These are phyloP conservation scores for Amphirosellinia nigrospora DNA, from an alignment of 495 filamentous ascomycete genomes.

Conservation along the genomic window DNA sequence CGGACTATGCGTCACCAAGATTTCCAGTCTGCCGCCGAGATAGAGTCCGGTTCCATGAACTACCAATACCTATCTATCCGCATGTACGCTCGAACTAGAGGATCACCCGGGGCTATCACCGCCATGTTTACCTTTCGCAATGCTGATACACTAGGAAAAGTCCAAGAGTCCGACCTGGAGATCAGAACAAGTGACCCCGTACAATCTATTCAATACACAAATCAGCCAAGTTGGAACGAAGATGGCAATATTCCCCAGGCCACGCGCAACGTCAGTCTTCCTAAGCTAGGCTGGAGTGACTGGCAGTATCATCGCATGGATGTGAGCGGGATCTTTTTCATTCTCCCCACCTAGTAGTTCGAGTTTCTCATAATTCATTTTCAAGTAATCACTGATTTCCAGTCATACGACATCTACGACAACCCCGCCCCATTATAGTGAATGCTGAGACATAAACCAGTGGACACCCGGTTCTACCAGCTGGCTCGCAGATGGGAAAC, in stretches of 20 bases:
- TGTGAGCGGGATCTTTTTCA: not conserved
- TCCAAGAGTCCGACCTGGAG: conserved; percentile 80
- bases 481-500: conserved; percentile 69
- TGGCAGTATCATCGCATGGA: conserved; percentile 77
- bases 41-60: conserved; percentile 59
- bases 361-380: not conserved
- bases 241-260: conserved; percentile 54
- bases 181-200: conserved; percentile 65
- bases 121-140: conserved; percentile 71
- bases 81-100: conserved; percentile 61
- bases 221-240: conserved; percentile 65
- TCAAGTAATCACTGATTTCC: not conserved
- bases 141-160: conserved; percentile 44
- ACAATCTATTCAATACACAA: conserved; percentile 69
- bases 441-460: not conserved
- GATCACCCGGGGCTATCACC: conserved; percentile 64
- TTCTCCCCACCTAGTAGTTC: not conserved
- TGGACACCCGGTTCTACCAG: conserved; percentile 60
- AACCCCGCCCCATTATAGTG: not conserved
- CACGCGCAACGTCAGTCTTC: conserved; percentile 52
- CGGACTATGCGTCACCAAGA: conserved; percentile 61
- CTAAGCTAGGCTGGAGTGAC: conserved; percentile 60
- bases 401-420: not conserved
- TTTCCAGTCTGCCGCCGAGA: conserved; percentile 69
- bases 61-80: conserved; percentile 67